Base-by-base conservation (phyloP, 2,329 filamentous ascomycete genomes). In the Remersonia thermophila region DNA sequence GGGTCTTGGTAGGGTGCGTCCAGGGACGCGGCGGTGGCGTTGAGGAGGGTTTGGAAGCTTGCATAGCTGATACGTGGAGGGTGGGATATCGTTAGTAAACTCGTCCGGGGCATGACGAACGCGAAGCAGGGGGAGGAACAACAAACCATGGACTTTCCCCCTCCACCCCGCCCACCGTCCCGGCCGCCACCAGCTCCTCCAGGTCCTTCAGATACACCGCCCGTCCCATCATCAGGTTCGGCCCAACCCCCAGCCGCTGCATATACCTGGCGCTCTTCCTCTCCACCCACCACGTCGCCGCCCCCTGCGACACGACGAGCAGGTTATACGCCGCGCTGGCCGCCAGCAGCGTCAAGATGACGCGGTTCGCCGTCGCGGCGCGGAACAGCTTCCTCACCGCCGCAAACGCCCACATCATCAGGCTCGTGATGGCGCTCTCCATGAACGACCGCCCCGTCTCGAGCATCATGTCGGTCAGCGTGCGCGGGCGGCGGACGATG, bases 161-260 rank as follows among this genome's bases (percentile, higher is more conserved):
- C 5, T 16, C 61, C 3, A 41, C 42, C 11, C 51, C 46, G 12
- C 53, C 47, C 2, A 56, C 53, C 6, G 52, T 47, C 3, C 56
- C 55, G 9, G 61, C 63, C 11, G 45, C 46, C 2, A 65, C 57
- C 12, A 72, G 75, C 43, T 81, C 73, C 40, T 86, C 78, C 33
- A 96, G 65, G 55, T 96, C 89, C 35, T 68, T 69, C 38, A 95
- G 60, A 54, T 91, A 94, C 17, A 98, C 75, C 7, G 83, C 77
- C 56, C 80, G 85, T 58, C 80, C 83, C 83, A 95, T 89, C 43
- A 80, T 71, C 14, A 69, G 59, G 47, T 93, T 81, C 7, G 87
- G 84, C 3, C 73, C 71, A 7, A 96, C 77, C 8, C 89, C 89
- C 11, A 96, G 62, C 10, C 78, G 69, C 25, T 66, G 65, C 85